Evolutionary conservation across 768 basidiomycete species (phyloP), one percentile per base, ranked within the genome.

Genomic region (Coprinopsis marcescibilis): DNA sequence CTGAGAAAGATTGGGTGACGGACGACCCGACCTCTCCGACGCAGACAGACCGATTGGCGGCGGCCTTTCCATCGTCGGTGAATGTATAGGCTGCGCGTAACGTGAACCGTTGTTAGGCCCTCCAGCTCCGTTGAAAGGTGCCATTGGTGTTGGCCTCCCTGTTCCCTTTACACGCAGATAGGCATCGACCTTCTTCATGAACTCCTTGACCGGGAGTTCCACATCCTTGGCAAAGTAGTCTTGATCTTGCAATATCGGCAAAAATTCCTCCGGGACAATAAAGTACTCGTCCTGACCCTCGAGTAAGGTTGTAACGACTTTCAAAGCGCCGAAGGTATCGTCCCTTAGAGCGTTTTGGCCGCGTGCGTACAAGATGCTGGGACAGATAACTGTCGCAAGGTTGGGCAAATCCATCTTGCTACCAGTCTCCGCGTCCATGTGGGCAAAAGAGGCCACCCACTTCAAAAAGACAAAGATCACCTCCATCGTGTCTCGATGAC

Each of bases 361-460:
- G 47, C 86, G 76, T 32, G 89, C 85, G 63, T 94, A 96, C 30
- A 99, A 80, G 52, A 99, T 98, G 58, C 91, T 97, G n/a, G 96
- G 96, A 58, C 88, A 86, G 55, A 98, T 94, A 65, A 98, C 95
- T 7, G 92, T 97, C 27, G 96, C 92, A 54, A 99, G 76, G 64
- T 99, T 99, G 14, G 76, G 76, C 38, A 98, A 72, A 65, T 99
- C 96, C 96, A 99, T 99, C 70, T 95, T 94, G 68, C 89, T 94
- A 33, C 94, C 94, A 0, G 95, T 97, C 60, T 90, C 89, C 55
- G 93, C 91, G 59, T 97, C 94, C 72, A 94, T 82, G 65, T 99
- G 95, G 40, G 96, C 92, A 63, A 99, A 99, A 1, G 93, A 96
- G 8, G 95, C 95, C 10, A 99, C 96, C 96, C 96, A 99, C 67